A percentile compares a stretch with the other conserved stretches of the same genome.
Conservation (phyloP, 2,329 filamentous ascomycete species). For the Monilinia fructicola region DNA sequence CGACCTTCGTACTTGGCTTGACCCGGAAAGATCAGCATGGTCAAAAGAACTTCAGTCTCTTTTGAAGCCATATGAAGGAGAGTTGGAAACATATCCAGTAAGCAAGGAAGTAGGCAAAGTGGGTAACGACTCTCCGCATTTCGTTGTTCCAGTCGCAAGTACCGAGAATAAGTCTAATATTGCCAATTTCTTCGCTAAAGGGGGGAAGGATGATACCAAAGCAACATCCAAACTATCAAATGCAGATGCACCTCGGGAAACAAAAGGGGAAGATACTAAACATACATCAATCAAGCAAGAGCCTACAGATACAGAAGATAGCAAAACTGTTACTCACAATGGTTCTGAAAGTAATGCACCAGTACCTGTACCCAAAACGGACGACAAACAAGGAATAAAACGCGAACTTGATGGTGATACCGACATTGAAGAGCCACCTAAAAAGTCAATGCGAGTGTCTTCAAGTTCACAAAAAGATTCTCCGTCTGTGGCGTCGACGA, state of each 20-base stretch:
- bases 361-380: conserved; percentile 32
- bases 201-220: conserved; percentile 29
- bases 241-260: conserved; percentile 25
- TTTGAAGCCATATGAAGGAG: conserved; percentile 75
- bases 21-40: conserved; percentile 72
- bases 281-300: conserved; percentile 32
- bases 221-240: conserved; percentile 5
- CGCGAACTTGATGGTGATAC: conserved; percentile 33
- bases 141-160: conserved; percentile 80
- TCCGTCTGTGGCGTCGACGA: conserved; percentile 26
- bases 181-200: conserved; percentile 81
- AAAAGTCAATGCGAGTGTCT: conserved; percentile 34
- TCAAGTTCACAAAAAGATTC: conserved; percentile 28
- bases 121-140: conserved; percentile 81
- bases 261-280: conserved; percentile 27
- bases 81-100: conserved; percentile 83
- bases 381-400: conserved; percentile 35
- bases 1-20: conserved; percentile 71
- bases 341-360: conserved; percentile 37
- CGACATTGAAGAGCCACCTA: conserved; percentile 31
- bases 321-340: conserved; percentile 34
- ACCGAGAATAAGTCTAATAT: conserved; percentile 91
- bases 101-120: conserved; percentile 90
- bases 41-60: conserved; percentile 72
- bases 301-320: conserved; percentile 29